Base-by-base conservation (phyloP, 1,139 yeast genomes). In the Kodamaea fungicola region DNA sequence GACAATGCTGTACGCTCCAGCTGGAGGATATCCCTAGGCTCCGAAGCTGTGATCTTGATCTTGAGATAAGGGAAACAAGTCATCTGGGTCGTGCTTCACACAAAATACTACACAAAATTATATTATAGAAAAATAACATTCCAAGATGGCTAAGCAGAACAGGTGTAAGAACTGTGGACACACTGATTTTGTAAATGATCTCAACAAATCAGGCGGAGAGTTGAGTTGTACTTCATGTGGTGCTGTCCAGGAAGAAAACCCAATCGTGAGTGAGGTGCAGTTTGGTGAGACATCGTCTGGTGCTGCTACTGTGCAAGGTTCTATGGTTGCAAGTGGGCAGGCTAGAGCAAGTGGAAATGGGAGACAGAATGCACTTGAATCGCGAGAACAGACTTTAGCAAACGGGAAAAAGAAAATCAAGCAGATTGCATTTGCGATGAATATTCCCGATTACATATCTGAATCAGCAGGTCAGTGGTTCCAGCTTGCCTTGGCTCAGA, bases 241-340 rank as follows among this genome's bases (percentile, higher is more conserved):
- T 57, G 67, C 80, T 21, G 97, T 92, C 29, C 76, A 78, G 39
- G 95, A 88, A 50, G 97, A 90, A 57, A 86, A 89, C 52, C 95
- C 95, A 23, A 90, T 92, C 50, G 97, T 94, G 22, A 81, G 95
- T 19, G 98, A 94, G 57, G 94, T 94, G 41, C 87, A 94, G 13
- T 92, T 90, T 63, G 95, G 95, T 30, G 99, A 94, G 54, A 76
- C 89, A 3, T 75, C 95, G 8, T 74, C 83, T 22, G 99, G 99
- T 47, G 97, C 96, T 7, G 97, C 98, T 26, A 79, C 86, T 42
- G 96, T 92, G 2, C 96, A 89, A 49, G 99, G 99, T 53, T 80
- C 95, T 30, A 90, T 87, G 74, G 83, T 92, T 31, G 87, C 89
- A 30, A 83, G 88, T 0, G 97, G 88, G 54, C 97, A 90, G 60